phyloP scores from a whole-genome alignment of 805 yeast species.

The Cyberlindnera galapagoensis region DNA sequence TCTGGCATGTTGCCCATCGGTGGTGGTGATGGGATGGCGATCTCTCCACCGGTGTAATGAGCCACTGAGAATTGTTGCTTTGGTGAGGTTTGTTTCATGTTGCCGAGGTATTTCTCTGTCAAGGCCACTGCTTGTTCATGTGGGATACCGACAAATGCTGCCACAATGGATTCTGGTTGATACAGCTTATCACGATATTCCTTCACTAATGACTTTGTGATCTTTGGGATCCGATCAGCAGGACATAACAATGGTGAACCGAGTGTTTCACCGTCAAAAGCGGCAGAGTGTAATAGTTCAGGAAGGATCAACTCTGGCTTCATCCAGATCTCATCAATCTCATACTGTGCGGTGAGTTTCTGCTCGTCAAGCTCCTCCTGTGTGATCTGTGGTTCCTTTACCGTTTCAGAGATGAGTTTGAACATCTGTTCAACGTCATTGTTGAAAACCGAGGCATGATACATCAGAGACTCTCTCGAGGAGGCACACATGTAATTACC shows the following conservation, averaged over 20 bases:
- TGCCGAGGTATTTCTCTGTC: constrained; percentile 58
- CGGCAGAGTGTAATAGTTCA: constrained; percentile 82
- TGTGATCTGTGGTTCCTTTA: constrained; percentile 60
- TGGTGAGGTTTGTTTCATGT: constrained; percentile 36
- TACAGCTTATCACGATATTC: constrained; percentile 61
- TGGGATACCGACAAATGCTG: constrained; percentile 82
- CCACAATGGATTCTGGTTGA: constrained; percentile 75
- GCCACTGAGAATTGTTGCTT: constrained; percentile 32
- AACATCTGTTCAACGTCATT: constrained; percentile 77
- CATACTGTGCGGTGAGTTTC: constrained; percentile 67
- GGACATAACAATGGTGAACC: constrained; percentile 89
- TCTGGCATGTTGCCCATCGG: constrained; percentile 52
- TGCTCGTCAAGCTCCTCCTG: constrained; percentile 72
- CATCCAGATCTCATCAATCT: constrained; percentile 71
- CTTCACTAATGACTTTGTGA: constrained; percentile 46
- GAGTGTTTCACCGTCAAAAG: constrained; percentile 63
- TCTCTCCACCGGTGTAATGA: constrained; percentile 53
- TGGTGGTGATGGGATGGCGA: constrained; percentile 41
- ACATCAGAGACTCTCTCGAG: constrained; percentile 84
- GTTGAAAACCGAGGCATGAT: constrained; percentile 93
- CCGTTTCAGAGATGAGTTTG: constrained; percentile 68
- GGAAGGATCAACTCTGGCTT: constrained; percentile 85
- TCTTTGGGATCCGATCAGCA: constrained; percentile 49
- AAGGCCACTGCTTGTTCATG: constrained; percentile 62
- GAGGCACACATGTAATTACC: constrained; percentile 94